A percentile compares a stretch with the other conserved stretches of the same genome.
Conservation (phyloP, 768 basidiomycete genomes). For the Rhizopogon rudus region DNA sequence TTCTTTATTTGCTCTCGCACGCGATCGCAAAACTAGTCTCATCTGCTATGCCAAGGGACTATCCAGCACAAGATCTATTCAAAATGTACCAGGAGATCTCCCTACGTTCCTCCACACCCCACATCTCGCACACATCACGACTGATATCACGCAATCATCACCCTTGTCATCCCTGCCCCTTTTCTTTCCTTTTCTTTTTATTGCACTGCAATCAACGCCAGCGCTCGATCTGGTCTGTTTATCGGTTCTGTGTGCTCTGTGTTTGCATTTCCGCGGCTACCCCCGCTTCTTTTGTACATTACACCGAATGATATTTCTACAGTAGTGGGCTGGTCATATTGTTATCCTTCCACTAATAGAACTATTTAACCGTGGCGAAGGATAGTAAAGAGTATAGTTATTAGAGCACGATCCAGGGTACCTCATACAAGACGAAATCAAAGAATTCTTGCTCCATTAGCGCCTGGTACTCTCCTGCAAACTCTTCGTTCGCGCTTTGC, state of each 20-base stretch:
- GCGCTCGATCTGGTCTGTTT: slow-evolving; percentile 13
- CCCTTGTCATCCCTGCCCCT: slow-evolving; percentile 9
- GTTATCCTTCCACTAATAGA: slow-evolving; percentile 59
- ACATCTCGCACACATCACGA: slow-evolving; percentile 1
- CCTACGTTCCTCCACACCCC: slow-evolving; percentile 8
- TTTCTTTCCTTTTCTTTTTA: slow-evolving; percentile 20
- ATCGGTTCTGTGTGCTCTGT: slow-evolving; percentile 8
- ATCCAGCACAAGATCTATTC: slow-evolving; percentile 29
- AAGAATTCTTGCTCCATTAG: slow-evolving; percentile 95
- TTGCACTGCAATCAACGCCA: slow-evolving; percentile 17
- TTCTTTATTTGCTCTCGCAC: slow-evolving; percentile 7
- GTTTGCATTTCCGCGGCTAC: neutral
- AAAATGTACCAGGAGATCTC: slow-evolving; percentile 25
- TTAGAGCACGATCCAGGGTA: slow-evolving; percentile 82
- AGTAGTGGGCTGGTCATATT: slow-evolving; percentile 54
- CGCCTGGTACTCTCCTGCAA: slow-evolving; percentile 86
- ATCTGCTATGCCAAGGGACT: slow-evolving; percentile 2
- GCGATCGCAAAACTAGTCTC: slow-evolving; percentile 23
- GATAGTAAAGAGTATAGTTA: neutral
- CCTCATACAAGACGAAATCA: slow-evolving; percentile 91
- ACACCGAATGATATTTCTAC: slow-evolving; percentile 44
- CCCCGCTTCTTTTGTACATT: slow-evolving; percentile 30
- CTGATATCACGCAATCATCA: slow-evolving; percentile 1
- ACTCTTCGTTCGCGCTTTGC: slow-evolving; percentile 52
- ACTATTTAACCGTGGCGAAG: slow-evolving; percentile 26